Base-by-base conservation (phyloP, 2,329 filamentous ascomycete genomes). In the Ophiostoma perfectum region DNA sequence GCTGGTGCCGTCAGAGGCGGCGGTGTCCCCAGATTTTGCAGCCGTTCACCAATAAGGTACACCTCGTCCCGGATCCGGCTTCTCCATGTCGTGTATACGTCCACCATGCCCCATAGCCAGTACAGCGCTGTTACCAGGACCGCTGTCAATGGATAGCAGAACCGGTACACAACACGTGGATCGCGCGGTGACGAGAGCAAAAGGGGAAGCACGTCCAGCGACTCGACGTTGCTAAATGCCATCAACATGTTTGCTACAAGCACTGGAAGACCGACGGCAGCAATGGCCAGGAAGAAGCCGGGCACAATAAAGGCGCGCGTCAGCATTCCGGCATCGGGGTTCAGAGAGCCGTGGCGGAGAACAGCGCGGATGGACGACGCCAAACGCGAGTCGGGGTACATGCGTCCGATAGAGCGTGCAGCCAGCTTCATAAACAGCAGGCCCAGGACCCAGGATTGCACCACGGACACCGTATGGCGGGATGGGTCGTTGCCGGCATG, bases 391-490 rank as follows among this genome's bases (percentile, higher is more conserved):
- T 87, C 84, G 8, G 87, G 86, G 71, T 92, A 84, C 74, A 89
- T 84, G 12, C 90, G 81, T 36, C 89, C 82, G 39, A 93, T 82
- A 73, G 92, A 80, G 52, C 90, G 88, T 16, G 87, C 84, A 0
- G 86, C 86, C 74, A 98, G 87, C 72, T 96, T 93, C 42, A 96
- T 84, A 77, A 97, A 97, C 3, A 99, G 83, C 36, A 99, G 85
- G 4, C 95, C 95, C 0, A 99, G 82, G 0, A 93, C 96, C 93
- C 94, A 99, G 69, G 93, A 89, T 76, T 98, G 94, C 58, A 98
- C 89, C 70, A 98, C 84, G 71, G 96, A 90, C 58, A 98, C 86
- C 7, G 89, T 91, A 75, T 96, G 92, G 16, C 77, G 66, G 80
- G 82, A 63, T 11, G 60, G 16, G 39, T 44, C 60, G 16, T 41